A percentile compares a stretch with the other conserved stretches of the same genome.
These are phyloP conservation scores for Neospora caninum DNA, from an alignment of 169 alveolate species.

Conservation along the genomic window DNA sequence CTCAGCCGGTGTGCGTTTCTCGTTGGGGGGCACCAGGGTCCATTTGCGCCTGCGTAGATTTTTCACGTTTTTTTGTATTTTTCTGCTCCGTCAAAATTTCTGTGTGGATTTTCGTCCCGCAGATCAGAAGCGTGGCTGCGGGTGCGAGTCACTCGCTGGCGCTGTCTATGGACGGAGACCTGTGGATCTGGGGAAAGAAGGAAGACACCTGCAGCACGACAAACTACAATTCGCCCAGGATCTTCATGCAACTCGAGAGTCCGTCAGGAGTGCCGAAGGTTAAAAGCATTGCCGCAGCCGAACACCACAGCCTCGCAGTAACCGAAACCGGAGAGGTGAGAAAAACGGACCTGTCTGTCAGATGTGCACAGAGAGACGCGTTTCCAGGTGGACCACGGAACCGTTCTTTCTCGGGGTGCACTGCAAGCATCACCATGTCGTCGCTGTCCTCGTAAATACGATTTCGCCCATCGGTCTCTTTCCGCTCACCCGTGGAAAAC, in stretches of 20 bases:
- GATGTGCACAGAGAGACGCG: not conserved
- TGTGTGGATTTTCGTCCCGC: not conserved
- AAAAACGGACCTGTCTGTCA: not conserved
- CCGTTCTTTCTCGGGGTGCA: no score
- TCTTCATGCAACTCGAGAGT: slow-evolving; percentile 69
- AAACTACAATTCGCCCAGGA: slow-evolving; percentile 52
- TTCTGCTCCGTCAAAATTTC: no score
- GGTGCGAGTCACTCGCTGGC: slow-evolving; percentile 73
- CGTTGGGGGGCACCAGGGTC: no score
- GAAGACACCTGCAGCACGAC: slow-evolving; percentile 42
- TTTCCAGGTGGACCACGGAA: not conserved
- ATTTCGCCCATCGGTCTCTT: not conserved
- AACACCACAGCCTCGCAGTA: slow-evolving; percentile 43
- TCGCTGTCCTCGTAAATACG: no score
- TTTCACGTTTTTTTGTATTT: no score
- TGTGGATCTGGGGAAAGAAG: slow-evolving; percentile 75
- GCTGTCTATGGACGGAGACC: slow-evolving; percentile 69
- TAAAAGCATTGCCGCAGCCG: slow-evolving; percentile 16
- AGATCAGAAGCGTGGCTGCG: slow-evolving; percentile 69
- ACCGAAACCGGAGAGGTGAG: slow-evolving; percentile 49
- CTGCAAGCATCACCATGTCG: no score
- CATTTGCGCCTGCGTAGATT: no score
- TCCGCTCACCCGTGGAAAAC: no score
- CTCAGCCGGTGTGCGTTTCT: no score
- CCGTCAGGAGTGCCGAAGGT: slow-evolving; percentile 68